A percentile compares a stretch with the other conserved stretches of the same genome.
Conservation (phyloP, 2,329 filamentous ascomycete species). For the Gremmenia infestans region DNA sequence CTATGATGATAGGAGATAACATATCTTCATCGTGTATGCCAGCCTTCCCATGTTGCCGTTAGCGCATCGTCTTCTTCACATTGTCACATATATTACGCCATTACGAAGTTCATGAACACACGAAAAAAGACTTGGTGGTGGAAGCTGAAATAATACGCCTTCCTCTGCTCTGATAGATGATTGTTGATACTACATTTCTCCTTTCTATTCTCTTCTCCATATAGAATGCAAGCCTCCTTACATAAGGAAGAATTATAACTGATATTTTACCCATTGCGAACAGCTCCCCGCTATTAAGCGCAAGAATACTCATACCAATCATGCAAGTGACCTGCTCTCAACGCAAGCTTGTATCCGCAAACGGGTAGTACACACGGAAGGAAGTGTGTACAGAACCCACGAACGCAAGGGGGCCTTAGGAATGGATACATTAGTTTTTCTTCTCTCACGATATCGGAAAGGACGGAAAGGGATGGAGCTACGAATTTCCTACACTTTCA, state of each 20-base stretch:
- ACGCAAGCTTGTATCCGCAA: constrained; percentile 24
- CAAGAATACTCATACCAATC: neutral
- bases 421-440: constrained; percentile 1
- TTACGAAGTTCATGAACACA: constrained; percentile 1
- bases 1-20: constrained; percentile 16
- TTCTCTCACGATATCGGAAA: neutral
- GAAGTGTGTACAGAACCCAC: no score
- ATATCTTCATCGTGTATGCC: constrained; percentile 2
- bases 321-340: constrained; percentile 25
- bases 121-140: neutral
- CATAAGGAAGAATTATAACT: constrained; percentile 29
- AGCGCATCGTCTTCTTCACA: neutral
- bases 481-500: constrained; percentile 12
- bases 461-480: neutral
- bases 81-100: neutral
- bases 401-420: neutral
- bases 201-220: constrained; percentile 10
- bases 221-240: constrained; percentile 10
- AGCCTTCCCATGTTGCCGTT: neutral
- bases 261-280: constrained; percentile 23
- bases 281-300: constrained; percentile 25
- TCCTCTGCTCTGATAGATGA: constrained; percentile 5
- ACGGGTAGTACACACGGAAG: neutral
- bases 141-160: neutral
- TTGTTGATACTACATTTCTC: constrained; percentile 7